Conservation (phyloP, 2,329 filamentous ascomycete species). For the Talaromyces marneffei region DNA sequence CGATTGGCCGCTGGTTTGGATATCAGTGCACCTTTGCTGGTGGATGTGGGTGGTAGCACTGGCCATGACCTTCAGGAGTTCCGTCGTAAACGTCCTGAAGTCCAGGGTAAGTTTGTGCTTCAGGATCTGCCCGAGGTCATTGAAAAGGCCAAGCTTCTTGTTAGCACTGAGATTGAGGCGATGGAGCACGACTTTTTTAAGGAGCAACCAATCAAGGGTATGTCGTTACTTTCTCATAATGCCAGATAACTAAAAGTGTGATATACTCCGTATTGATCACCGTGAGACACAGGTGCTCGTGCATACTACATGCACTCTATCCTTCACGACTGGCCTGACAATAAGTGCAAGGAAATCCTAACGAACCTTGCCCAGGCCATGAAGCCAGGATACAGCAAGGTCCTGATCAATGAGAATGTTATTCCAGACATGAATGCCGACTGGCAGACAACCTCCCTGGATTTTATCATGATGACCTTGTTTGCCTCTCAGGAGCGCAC, state of each 20-base stretch:
- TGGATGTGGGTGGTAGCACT: constrained; percentile 22
- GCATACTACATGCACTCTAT: constrained; percentile 34
- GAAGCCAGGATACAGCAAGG: constrained; percentile 26
- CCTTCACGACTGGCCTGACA: constrained; percentile 35
- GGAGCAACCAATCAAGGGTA: constrained; percentile 43
- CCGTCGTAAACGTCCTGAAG: constrained; percentile 30
- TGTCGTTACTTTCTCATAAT: neutral
- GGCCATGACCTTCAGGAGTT: constrained; percentile 29
- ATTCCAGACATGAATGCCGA: constrained; percentile 26
- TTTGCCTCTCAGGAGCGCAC: constrained; percentile 14
- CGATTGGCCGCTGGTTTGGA: constrained; percentile 19
- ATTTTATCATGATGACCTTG: constrained; percentile 14
- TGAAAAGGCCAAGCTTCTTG: constrained; percentile 19
- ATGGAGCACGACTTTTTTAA: constrained; percentile 46
- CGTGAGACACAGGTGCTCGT: constrained; percentile 26
- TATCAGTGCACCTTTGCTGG: constrained; percentile 15
- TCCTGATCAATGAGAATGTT: constrained; percentile 29
- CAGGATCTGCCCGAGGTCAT: constrained; percentile 45
- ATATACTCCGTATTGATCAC: neutral
- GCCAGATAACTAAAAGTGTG: neutral
- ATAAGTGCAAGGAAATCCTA: constrained; percentile 28
- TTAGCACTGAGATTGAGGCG: constrained; percentile 20
- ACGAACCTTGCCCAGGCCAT: constrained; percentile 20
- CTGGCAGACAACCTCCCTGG: constrained; percentile 35
- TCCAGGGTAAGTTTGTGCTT: constrained; percentile 42